A percentile compares a stretch with the other conserved stretches of the same genome.
phyloP scores from a whole-genome alignment of 2,329 filamentous ascomycete species.

The Claviceps citrina region DNA sequence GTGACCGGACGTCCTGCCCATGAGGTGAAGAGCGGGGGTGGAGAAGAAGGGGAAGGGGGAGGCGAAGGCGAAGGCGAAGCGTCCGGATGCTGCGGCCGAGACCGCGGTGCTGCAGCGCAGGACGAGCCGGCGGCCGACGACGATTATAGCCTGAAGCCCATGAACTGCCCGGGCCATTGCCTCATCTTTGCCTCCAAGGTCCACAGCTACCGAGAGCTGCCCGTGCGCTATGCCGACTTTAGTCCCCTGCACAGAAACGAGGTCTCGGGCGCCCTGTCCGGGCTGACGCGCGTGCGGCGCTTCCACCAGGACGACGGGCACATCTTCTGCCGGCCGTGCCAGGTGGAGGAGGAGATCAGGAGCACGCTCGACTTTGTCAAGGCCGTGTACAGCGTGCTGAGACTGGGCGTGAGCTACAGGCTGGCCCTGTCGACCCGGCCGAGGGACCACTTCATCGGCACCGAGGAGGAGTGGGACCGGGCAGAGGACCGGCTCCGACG shows the following conservation, averaged over 20 bases:
- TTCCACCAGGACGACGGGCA: conserved; percentile 89
- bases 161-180: conserved; percentile 87
- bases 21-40: not conserved
- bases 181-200: conserved; percentile 62
- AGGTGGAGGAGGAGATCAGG: conserved; percentile 60
- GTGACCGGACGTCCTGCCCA: conserved; percentile 39
- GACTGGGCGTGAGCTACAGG: conserved; percentile 52
- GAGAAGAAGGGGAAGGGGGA: not conserved
- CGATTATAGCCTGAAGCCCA: conserved; percentile 74
- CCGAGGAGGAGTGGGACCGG: conserved; percentile 44
- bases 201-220: conserved; percentile 65
- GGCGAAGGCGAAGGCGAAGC: not conserved
- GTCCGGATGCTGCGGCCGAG: conserved; percentile 19
- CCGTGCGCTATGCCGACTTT: conserved; percentile 75
- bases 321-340: conserved; percentile 69
- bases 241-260: conserved; percentile 79
- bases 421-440: conserved; percentile 68
- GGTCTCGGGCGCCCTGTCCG: conserved; percentile 64
- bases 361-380: conserved; percentile 60
- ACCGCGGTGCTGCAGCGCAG: conserved; percentile 9
- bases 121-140: conserved; percentile 43
- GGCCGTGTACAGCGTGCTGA: conserved; percentile 54
- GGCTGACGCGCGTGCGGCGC: conserved; percentile 66
- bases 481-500: conserved; percentile 25
- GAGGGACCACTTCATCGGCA: conserved; percentile 61